Conservation (phyloP, 805 yeast species). For the Nakazawaea sp. region DNA sequence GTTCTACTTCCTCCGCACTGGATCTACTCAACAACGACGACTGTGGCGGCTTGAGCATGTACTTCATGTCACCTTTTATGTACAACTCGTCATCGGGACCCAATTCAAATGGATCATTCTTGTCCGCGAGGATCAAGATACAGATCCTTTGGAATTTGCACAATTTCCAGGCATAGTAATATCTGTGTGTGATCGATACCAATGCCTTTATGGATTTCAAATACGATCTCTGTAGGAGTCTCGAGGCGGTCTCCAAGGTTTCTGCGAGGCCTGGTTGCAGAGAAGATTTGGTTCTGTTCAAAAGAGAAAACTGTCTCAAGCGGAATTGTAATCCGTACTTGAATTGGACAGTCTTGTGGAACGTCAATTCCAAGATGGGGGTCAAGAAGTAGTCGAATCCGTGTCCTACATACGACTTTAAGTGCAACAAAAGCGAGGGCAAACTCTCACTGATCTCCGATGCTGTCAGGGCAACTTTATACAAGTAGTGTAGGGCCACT, state of each 20-base stretch:
- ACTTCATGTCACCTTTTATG: slow-evolving; percentile 1
- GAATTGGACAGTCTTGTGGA: slow-evolving; percentile 30
- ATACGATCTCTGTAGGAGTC: background rate
- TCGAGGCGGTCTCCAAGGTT: background rate
- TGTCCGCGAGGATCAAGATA: slow-evolving; percentile 16
- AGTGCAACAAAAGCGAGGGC: background rate
- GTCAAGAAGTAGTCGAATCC: slow-evolving; percentile 32
- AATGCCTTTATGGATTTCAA: slow-evolving; percentile 10
- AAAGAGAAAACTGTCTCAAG: slow-evolving; percentile 18
- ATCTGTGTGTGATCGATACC: slow-evolving; percentile 45
- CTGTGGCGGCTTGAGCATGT: slow-evolving; percentile 1
- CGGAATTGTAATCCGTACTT: slow-evolving; percentile 22
- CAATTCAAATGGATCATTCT: slow-evolving; percentile 1
- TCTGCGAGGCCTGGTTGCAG: background rate
- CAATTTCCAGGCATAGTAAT: slow-evolving; percentile 64
- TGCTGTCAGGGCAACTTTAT: background rate
- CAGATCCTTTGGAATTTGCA: slow-evolving; percentile 44
- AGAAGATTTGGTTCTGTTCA: background rate
- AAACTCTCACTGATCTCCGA: slow-evolving; percentile 1
- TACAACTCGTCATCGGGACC: background rate
- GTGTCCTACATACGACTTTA: slow-evolving; percentile 17
- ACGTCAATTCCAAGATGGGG: slow-evolving; percentile 28
- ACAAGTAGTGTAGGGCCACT: slow-evolving; percentile 1
- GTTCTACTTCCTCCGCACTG: no score
- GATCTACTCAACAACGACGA: no score